phyloP scores from a whole-genome alignment of 495 filamentous ascomycete genomes.

The Penicillium taxi region DNA sequence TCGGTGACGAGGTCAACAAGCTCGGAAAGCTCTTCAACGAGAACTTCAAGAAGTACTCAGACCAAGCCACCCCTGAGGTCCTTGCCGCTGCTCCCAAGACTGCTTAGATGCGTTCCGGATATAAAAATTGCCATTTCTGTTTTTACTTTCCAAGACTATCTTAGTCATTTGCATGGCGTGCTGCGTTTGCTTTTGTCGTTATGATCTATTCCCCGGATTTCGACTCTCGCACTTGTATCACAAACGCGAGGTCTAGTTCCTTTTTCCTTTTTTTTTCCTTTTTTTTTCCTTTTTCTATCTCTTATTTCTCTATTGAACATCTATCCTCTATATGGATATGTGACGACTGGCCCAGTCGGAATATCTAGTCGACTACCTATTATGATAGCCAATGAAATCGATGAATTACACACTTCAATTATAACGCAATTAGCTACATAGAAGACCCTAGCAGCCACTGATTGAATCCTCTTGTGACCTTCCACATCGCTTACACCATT shows the following conservation, averaged over 20 bases:
- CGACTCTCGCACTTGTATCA: conserved; percentile 17
- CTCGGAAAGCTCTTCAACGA: conserved; percentile 80
- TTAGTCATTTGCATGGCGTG: conserved; percentile 25
- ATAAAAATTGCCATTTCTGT: conserved; percentile 24
- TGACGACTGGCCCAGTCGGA: conserved; percentile 17
- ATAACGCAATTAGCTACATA: too few species aligned
- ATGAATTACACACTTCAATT: conserved; percentile 5
- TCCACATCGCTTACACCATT: too few species aligned
- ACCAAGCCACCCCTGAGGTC: conserved; percentile 75
- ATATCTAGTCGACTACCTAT: conserved; percentile 9
- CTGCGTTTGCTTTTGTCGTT: conserved; percentile 22
- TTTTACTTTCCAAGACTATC: conserved; percentile 10
- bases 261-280: conserved; percentile 16
- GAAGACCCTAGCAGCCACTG: too few species aligned
- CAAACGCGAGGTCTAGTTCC: conserved; percentile 17
- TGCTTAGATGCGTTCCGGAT: background rate
- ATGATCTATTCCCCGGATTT: conserved; percentile 16
- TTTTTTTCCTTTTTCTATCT: conserved; percentile 8
- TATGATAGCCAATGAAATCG: conserved; percentile 18
- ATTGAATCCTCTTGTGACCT: too few species aligned
- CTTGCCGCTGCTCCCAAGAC: conserved; percentile 33
- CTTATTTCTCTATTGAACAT: conserved; percentile 5
- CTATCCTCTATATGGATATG: conserved; percentile 11
- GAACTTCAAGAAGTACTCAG: conserved; percentile 94
- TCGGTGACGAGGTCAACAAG: conserved; percentile 81